Base-by-base conservation (phyloP, 345 rosid species). In the Pistacia vera region DNA sequence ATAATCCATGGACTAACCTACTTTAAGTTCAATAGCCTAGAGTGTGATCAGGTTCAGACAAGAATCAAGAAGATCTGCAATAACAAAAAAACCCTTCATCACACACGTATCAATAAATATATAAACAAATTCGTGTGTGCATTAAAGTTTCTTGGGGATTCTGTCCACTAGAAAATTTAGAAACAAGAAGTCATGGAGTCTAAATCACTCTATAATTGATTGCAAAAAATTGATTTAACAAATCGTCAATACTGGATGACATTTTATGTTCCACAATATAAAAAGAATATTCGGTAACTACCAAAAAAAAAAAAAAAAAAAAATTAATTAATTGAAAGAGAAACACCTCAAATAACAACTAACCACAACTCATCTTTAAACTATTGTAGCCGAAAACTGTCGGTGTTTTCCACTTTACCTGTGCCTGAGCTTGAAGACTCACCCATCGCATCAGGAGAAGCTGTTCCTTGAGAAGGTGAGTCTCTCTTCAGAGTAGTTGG, bases 351-450 rank as follows among this genome's bases (percentile, higher is more conserved):
- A 10, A 36, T 18, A 36, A 33, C 54, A 76, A 60, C 48, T 35
- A 36, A 17, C 78, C 41, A 33, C 11, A 57, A 52, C 33, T 36
- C 11, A 36, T 16, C 73, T 68, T 68, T 58, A 63, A 78, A 55
- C 83, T 84, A 93, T 20, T 76, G 51, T 62, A 88, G 86, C 68
- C 87, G 88, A 71, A 90, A 86, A 74, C 95, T 85, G 70, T 88
- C 94, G 12, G 81, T 77, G 81, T 88, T 93, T 44, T 91, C 96
- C n/a, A 92, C 87, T 77, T 96, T 92, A 57, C 51, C 4, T 41
- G 92, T 90, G 79, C 97, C 96, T 30, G 97, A 90, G 87, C 98
- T 93, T 3, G 99, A 96, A 6, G 99, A 95, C 83, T 90, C 97
- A 0, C 97, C 97, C 78, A 88, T 86, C 73, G 94, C 87, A 58